Evolutionary conservation across 768 basidiomycete genomes (phyloP).

Genomic region (Mycena galopus): DNA sequence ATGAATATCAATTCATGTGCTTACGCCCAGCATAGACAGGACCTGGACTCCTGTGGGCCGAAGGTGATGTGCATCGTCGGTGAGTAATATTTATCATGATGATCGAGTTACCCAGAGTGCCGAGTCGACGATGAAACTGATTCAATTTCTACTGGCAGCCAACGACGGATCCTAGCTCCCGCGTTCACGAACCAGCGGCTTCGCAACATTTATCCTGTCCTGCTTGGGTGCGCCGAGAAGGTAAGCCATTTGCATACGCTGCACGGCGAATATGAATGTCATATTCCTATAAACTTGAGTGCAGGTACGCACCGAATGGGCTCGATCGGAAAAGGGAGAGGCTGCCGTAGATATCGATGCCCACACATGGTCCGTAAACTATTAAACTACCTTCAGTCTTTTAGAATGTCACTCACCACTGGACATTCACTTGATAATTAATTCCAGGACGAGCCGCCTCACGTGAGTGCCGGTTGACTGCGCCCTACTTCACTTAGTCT

Average conservation of each 20-base stretch:
- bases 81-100: constrained; percentile 7
- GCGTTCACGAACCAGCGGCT: constrained; percentile 4
- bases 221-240: constrained; percentile 6
- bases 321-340: constrained; percentile 6
- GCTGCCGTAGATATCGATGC: constrained; percentile 5
- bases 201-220: constrained; percentile 7
- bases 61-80: constrained; percentile 5
- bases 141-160: constrained; percentile 5
- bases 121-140: constrained; percentile 5
- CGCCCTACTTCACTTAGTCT: too few relatives aligned
- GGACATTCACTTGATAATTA: too few relatives aligned
- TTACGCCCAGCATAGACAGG: constrained; percentile 5
- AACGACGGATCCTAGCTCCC: constrained; percentile 6
- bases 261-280: constrained; percentile 5
- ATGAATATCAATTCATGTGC: background rate
- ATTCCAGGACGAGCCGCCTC: too few relatives aligned
- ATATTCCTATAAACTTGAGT: constrained; percentile 4
- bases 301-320: constrained; percentile 3
- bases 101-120: constrained; percentile 5
- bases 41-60: constrained; percentile 4
- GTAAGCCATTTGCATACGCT: constrained; percentile 5
- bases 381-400: background rate
- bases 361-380: constrained; percentile 6
- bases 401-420: background rate
- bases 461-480: too few relatives aligned